Evolutionary conservation across 148 eudicot species (phyloP).

Genomic region (Arctostaphylos glauca): DNA sequence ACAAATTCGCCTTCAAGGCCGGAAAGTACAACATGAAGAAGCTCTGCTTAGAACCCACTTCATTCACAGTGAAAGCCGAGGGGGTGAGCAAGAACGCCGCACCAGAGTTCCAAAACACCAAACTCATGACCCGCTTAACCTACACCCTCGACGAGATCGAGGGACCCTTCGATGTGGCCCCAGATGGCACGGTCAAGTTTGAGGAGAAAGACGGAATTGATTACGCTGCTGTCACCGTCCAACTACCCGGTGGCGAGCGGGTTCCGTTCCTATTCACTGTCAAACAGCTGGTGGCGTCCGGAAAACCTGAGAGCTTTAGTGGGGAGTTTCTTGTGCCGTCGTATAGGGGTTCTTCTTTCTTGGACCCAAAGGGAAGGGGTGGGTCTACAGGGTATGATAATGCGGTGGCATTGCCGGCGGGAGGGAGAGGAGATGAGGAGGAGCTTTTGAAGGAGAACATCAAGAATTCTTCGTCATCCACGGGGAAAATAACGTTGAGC

Average conservation of each 20-base stretch:
- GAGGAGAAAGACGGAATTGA: constrained; percentile 99
- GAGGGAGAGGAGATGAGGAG: constrained; percentile 99
- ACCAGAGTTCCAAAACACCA: constrained; percentile 91
- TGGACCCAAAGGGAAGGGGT: constrained; percentile 99
- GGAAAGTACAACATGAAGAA: constrained; percentile 94
- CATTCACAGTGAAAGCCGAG: constrained; percentile 90
- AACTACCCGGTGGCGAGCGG: constrained; percentile 96
- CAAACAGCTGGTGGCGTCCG: constrained; percentile 91
- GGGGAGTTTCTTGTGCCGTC: constrained; percentile 94
- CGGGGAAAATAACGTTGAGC: constrained; percentile 67
- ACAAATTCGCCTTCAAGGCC: constrained; percentile 72
- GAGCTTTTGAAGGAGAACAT: constrained; percentile 87
- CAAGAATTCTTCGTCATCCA: constrained; percentile 66
- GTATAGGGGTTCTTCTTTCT: constrained; percentile 94
- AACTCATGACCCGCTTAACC: constrained; percentile 97
- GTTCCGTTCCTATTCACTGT: constrained; percentile 94
- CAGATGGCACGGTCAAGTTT: constrained; percentile 77
- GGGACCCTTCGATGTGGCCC: constrained; percentile 84
- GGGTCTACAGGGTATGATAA: constrained; percentile 97
- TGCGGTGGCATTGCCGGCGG: constrained; percentile 95
- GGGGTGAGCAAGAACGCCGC: constrained; percentile 73
- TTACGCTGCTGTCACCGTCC: constrained; percentile 97
- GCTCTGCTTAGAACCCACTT: constrained; percentile 91
- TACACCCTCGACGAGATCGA: constrained; percentile 98
- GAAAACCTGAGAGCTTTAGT: constrained; percentile 70